These are phyloP conservation scores for Paramecium tetraurelia DNA, from an alignment of 73 alveolate species.

Conservation along the genomic window DNA sequence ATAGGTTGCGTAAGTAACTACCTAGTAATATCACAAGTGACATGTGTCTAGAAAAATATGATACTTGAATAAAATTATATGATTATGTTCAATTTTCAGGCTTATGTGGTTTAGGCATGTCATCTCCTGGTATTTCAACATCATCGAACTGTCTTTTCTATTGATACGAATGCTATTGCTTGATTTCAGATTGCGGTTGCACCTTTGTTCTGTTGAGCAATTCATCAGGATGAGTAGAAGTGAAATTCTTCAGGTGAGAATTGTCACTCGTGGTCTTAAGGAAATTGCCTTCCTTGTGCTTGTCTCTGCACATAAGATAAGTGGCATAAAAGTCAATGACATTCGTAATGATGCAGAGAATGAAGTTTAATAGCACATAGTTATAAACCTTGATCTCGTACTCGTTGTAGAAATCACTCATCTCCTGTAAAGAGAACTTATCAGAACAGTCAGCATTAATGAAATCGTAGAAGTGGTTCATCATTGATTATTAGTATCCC, in stretches of 20 bases:
- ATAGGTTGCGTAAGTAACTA: background rate
- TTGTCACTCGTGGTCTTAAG: background rate
- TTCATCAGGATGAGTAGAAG: conserved; percentile 9
- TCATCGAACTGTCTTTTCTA: background rate
- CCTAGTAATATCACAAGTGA: background rate
- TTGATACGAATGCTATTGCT: background rate
- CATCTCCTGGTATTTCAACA: background rate
- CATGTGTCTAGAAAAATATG: background rate
- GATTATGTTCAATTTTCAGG: background rate
- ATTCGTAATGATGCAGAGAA: background rate
- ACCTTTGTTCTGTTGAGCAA: background rate
- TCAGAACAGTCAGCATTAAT: background rate
- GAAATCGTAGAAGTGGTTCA: background rate
- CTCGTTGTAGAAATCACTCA: background rate
- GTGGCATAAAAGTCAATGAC: background rate
- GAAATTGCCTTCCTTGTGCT: background rate
- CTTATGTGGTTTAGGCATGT: background rate
- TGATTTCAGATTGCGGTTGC: background rate
- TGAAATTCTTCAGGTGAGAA: background rate
- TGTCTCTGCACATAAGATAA: background rate
- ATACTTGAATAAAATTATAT: background rate
- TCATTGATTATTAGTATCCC: background rate
- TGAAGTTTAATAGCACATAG: background rate
- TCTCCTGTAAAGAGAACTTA: background rate
- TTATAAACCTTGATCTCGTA: background rate